These are phyloP conservation scores for Raphanus hybrid DNA, from an alignment of 441 rosid species.

Conservation along the genomic window DNA sequence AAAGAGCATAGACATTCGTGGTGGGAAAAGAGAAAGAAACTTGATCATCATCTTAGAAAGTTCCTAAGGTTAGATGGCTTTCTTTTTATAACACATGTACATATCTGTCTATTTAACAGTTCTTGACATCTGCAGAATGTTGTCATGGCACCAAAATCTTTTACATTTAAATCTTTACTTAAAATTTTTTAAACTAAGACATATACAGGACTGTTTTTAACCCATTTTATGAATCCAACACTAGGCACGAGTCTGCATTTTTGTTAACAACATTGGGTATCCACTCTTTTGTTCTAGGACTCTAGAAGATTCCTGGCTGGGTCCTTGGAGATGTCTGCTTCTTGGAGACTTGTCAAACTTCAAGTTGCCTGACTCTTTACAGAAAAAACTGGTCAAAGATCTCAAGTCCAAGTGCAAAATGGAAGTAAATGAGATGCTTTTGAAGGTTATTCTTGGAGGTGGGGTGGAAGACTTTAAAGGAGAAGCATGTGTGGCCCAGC, in stretches of 20 bases:
- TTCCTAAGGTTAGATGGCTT: constrained; percentile 64
- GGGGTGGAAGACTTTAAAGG: constrained; percentile 43
- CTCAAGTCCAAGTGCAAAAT: constrained; percentile 77
- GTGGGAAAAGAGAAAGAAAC: constrained; percentile 86
- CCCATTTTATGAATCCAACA: constrained; percentile 21
- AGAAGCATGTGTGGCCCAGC: constrained; percentile 55
- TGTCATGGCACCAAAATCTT: constrained; percentile 2
- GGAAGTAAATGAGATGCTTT: constrained; percentile 64
- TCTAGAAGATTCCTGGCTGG: constrained; percentile 90
- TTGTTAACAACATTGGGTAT: constrained; percentile 23
- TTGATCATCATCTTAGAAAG: constrained; percentile 73
- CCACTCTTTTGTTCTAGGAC: constrained; percentile 53
- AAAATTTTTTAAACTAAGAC: not conserved
- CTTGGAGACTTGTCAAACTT: constrained; percentile 63
- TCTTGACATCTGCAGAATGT: not conserved
- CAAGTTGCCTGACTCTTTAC: constrained; percentile 51
- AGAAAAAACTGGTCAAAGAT: constrained; percentile 61
- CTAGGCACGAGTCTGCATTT: constrained; percentile 10
- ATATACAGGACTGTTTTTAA: constrained; percentile 6
- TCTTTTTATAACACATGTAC: constrained; percentile 11
- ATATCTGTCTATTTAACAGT: constrained; percentile 15
- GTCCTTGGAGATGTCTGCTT: constrained; percentile 78
- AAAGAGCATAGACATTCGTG: constrained; percentile 49
- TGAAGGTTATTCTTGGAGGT: constrained; percentile 70
- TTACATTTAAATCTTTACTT: not conserved